A percentile compares a stretch with the other conserved stretches of the same genome.
phyloP scores from a whole-genome alignment of 176 grass and related monocot species.

The Oryza punctata region DNA sequence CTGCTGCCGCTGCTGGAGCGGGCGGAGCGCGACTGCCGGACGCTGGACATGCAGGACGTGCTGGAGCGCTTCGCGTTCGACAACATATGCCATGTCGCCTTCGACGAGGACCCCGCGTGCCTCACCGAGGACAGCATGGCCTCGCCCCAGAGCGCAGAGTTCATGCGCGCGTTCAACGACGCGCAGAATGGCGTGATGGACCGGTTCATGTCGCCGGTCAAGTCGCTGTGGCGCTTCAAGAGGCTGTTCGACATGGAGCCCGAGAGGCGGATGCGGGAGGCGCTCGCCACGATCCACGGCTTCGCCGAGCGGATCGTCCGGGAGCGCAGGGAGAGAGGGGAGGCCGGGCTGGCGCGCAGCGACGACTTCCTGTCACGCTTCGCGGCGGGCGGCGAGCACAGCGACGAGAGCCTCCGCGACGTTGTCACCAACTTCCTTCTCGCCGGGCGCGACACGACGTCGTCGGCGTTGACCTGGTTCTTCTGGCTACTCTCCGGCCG shows the following conservation, averaged over 20 bases:
- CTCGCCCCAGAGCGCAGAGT: slow-evolving; percentile 6
- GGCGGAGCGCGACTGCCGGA: not conserved
- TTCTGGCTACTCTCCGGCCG: slow-evolving; percentile 64
- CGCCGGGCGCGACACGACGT: slow-evolving; percentile 74
- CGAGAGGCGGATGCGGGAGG: slow-evolving; percentile 43
- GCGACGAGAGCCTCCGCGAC: slow-evolving; percentile 55
- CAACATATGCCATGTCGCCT: slow-evolving; percentile 61
- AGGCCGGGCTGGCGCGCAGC: not conserved
- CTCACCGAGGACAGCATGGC: slow-evolving; percentile 31
- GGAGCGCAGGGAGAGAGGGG: slow-evolving; percentile 27
- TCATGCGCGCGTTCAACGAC: slow-evolving; percentile 53
- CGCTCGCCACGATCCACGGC: slow-evolving; percentile 42
- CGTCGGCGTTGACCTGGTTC: slow-evolving; percentile 77
- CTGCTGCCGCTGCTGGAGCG: slow-evolving; percentile 54
- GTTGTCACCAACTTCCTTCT: slow-evolving; percentile 70
- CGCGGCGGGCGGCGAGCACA: slow-evolving; percentile 34
- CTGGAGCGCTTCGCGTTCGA: slow-evolving; percentile 82
- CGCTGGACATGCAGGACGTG: slow-evolving; percentile 61
- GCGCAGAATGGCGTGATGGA: slow-evolving; percentile 37
- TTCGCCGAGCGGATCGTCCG: slow-evolving; percentile 48
- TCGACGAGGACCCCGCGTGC: slow-evolving; percentile 59
- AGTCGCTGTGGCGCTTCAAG: slow-evolving; percentile 57
- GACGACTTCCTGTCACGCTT: slow-evolving; percentile 70
- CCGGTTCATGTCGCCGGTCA: slow-evolving; percentile 55
- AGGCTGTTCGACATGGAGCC: slow-evolving; percentile 54